phyloP scores from a whole-genome alignment of 148 eudicot genomes.

The Selenicereus undatus region DNA sequence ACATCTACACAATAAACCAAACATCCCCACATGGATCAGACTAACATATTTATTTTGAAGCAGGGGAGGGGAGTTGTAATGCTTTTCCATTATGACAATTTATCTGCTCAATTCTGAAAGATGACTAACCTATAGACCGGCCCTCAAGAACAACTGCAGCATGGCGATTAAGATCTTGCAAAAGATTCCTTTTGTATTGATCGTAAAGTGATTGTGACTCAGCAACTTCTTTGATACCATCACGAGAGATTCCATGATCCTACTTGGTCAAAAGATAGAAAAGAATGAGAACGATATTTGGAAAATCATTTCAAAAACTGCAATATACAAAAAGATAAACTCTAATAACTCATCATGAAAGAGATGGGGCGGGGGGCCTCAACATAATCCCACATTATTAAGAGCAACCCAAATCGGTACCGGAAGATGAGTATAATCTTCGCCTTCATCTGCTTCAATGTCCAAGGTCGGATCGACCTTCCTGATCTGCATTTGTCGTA shows the following conservation, averaged over 20 bases:
- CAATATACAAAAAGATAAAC: neutral
- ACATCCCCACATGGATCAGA: neutral
- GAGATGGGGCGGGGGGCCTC: no score
- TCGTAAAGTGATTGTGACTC: constrained; percentile 66
- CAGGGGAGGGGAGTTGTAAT: neutral
- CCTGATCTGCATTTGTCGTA: constrained; percentile 62
- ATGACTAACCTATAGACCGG: constrained; percentile 64
- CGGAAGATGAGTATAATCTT: constrained; percentile 90
- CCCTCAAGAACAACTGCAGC: constrained; percentile 98
- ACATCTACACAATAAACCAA: constrained; percentile 39
- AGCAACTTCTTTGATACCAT: constrained; percentile 45
- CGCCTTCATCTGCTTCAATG: constrained; percentile 97
- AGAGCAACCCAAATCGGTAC: constrained; percentile 38
- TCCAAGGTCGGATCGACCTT: constrained; percentile 93
- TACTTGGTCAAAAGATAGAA: constrained; percentile 25
- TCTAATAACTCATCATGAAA: neutral
- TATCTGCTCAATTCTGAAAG: constrained; percentile 9
- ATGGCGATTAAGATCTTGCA: constrained; percentile 85
- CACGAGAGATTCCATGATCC: constrained; percentile 81
- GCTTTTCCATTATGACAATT: neutral
- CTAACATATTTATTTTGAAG: neutral
- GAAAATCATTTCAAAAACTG: constrained; percentile 5
- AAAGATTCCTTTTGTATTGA: constrained; percentile 65
- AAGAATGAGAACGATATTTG: neutral
- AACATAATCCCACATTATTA: neutral